Evolutionary conservation across 805 yeast species (phyloP).

Genomic region (Yamadazyma ubonensis): DNA sequence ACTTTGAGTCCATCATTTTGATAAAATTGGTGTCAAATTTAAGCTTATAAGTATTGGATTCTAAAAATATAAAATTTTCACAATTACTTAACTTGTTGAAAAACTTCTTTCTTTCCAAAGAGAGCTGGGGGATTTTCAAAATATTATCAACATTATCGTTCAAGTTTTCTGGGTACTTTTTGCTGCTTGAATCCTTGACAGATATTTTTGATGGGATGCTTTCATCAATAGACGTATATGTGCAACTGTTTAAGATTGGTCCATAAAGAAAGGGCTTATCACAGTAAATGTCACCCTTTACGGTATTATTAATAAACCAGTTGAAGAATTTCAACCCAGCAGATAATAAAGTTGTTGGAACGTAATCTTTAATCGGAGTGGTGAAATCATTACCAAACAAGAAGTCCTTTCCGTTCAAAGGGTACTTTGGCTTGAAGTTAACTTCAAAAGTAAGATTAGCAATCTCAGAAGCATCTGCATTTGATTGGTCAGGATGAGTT

Average conservation of each 20-base stretch:
- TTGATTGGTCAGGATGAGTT: background rate
- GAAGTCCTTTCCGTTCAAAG: slow-evolving; percentile 51
- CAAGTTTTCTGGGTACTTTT: slow-evolving; percentile 26
- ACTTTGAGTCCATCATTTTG: slow-evolving; percentile 48
- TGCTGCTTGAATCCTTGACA: slow-evolving; percentile 12
- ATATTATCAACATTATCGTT: slow-evolving; percentile 20
- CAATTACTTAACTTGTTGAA: slow-evolving; percentile 43
- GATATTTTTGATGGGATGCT: slow-evolving; percentile 14
- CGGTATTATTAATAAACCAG: slow-evolving; percentile 61
- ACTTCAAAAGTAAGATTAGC: slow-evolving; percentile 36
- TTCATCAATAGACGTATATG: slow-evolving; percentile 37
- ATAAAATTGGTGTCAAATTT: slow-evolving; percentile 57
- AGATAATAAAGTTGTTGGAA: slow-evolving; percentile 50
- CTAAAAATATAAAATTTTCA: slow-evolving; percentile 38
- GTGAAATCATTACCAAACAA: slow-evolving; percentile 71
- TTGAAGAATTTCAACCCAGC: slow-evolving; percentile 57
- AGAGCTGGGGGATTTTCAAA: slow-evolving; percentile 24
- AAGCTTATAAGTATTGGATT: slow-evolving; percentile 41
- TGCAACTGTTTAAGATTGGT: slow-evolving; percentile 56
- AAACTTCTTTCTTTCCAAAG: slow-evolving; percentile 40
- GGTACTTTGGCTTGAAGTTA: slow-evolving; percentile 42
- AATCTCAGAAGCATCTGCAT: background rate
- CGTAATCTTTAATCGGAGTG: slow-evolving; percentile 52
- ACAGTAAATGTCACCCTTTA: slow-evolving; percentile 58
- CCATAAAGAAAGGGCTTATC: slow-evolving; percentile 67